Conservation (phyloP, 2,329 filamentous ascomycete species). For the Sordariomycetes sp. region DNA sequence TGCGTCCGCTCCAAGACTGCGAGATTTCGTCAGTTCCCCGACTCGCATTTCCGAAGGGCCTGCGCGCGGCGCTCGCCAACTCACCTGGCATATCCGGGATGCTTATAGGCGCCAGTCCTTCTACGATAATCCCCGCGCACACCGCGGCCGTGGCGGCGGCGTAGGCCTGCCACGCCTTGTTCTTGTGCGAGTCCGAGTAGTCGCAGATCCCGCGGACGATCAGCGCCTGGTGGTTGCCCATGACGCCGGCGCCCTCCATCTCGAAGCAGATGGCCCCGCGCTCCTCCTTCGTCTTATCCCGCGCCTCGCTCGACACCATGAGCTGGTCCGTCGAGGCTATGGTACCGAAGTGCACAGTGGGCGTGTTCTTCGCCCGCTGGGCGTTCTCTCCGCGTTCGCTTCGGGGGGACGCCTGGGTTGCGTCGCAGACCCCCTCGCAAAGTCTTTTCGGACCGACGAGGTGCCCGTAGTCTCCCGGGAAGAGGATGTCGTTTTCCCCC, state of each 20-base stretch:
- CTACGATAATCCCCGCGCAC: conserved; percentile 9
- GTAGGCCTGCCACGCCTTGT: conserved; percentile 13
- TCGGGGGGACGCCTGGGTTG: no score
- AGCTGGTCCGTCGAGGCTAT: background rate
- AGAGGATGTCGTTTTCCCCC: background rate
- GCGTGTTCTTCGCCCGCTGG: background rate
- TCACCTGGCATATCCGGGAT: no score
- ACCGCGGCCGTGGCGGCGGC: conserved; percentile 11
- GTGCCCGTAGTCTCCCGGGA: background rate
- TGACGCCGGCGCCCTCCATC: conserved; percentile 13
- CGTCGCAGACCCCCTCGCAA: conserved; percentile 1
- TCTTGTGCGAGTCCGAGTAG: conserved; percentile 17
- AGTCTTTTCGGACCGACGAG: background rate
- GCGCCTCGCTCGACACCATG: background rate
- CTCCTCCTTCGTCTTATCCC: no score
- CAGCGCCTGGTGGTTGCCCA: conserved; percentile 12
- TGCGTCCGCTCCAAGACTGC: no score
- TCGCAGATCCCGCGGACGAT: conserved; percentile 18
- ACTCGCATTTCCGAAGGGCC: no score
- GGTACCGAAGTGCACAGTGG: background rate
- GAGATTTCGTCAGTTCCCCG: no score
- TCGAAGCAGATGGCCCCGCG: conserved; percentile 14
- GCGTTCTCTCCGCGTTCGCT: no score
- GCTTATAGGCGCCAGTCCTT: no score
- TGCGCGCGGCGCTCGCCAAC: no score